Evolutionary conservation across 495 filamentous ascomycete genomes (phyloP), one percentile per base, ranked within the genome.

Genomic region (Trichoderma erinaceum): DNA sequence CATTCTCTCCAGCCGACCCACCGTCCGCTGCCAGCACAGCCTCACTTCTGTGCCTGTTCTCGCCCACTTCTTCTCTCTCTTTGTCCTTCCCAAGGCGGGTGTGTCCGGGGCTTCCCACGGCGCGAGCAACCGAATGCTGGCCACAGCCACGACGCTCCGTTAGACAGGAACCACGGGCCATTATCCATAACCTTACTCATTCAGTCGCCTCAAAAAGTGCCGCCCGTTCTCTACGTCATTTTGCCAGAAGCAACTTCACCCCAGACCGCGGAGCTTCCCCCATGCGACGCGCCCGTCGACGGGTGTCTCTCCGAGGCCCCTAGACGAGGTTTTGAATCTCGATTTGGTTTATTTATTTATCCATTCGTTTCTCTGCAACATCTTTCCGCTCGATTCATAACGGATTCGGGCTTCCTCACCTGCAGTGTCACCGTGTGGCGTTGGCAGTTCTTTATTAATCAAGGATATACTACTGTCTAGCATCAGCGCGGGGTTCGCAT

Each of bases 211-310:
- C 21, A 52, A 52, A 50, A 15, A 21, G 48, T 21, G 18, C 48
- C 56, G 23, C 15, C 56, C 56, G 25, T n/a, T 18, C 25, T 23
- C 56, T 61, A 61, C 56, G 56, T 61, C 56, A 61, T 61, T 25
- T 61, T 7, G 10, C 29, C 11, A 3, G 29, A 18, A 32, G 25
- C 35, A 38, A 38, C 13, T 61, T 61, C 56, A 61, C 56, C 25
- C 56, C 44, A 48, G n/a, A 32, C 56, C 56, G 56, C 29, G 56
- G 56, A 61, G 56, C 56, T 61, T 32, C 56, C 56, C 48, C 56
- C 56, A 61, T 61, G 56, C 56, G 56, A 61, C 56, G 56, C 56
- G 56, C 56, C 56, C 56, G 56, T 61, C 56, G 56, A 61, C 56
- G 56, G 56, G 56, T 61, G 56, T 38, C 56, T 61, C 56, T 61